Percentiles rank a stretch among this genome's conserved stretches.
Evolutionary conservation across 2,329 filamentous ascomycete genomes (phyloP).

Genomic region (Colletotrichum sp.): DNA sequence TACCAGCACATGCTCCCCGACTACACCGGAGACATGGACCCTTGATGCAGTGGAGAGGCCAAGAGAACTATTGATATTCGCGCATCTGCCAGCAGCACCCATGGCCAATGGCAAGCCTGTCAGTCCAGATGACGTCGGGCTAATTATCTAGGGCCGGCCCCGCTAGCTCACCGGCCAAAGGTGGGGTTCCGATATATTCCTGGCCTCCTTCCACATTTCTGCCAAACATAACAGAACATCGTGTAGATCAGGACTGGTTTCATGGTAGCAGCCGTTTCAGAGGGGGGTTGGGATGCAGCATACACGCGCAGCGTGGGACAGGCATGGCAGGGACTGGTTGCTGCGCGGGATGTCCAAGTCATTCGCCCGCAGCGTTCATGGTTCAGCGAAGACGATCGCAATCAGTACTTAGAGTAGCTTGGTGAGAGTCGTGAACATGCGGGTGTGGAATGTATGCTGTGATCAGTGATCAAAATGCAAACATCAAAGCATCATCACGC

Average conservation of each 20-base stretch:
- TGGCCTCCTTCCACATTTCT: neutral
- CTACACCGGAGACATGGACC: neutral
- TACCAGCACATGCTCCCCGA: neutral
- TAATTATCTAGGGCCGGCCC: neutral
- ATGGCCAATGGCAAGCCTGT: neutral
- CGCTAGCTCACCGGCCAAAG: neutral
- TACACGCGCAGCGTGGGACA: neutral
- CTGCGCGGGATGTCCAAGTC: neutral
- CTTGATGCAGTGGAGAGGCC: neutral
- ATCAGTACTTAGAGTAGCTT: neutral
- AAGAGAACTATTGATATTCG: neutral
- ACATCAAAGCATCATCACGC: neutral
- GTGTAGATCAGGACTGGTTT: neutral
- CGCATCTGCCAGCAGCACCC: neutral
- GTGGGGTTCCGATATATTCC: conserved; percentile 9
- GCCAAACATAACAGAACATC: neutral
- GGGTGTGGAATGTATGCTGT: neutral
- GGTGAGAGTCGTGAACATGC: neutral
- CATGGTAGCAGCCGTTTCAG: neutral
- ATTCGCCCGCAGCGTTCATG: neutral
- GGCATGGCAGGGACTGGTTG: neutral
- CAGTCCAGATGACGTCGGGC: neutral
- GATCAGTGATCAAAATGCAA: neutral
- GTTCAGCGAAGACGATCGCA: neutral
- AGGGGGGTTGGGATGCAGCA: neutral